phyloP scores from a whole-genome alignment of 1,139 yeast genomes.

The Debaryomycetaceae sp. region DNA sequence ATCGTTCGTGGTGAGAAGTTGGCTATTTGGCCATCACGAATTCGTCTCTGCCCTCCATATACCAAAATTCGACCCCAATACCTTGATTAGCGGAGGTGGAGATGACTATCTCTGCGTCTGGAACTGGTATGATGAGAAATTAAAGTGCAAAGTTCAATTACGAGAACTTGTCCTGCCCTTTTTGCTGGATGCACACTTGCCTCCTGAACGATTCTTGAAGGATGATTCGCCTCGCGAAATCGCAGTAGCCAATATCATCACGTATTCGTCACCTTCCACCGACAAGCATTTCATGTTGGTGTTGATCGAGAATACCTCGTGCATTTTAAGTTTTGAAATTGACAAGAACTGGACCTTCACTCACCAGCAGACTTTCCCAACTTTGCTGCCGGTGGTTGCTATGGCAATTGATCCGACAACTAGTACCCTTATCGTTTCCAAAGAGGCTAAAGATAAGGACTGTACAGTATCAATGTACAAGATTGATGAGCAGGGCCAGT shows the following conservation, averaged over 20 bases:
- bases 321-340: slow-evolving; percentile 33
- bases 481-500: slow-evolving; percentile 7
- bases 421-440: slow-evolving; percentile 30
- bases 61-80: slow-evolving; percentile 34
- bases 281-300: slow-evolving; percentile 27
- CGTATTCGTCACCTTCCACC: slow-evolving; percentile 10
- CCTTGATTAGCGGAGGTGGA: slow-evolving; percentile 81
- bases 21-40: slow-evolving; percentile 81
- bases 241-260: slow-evolving; percentile 38
- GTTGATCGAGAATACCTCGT: slow-evolving; percentile 47
- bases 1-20: slow-evolving; percentile 64
- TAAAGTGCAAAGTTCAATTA: slow-evolving; percentile 40
- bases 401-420: slow-evolving; percentile 10
- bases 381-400: slow-evolving; percentile 17
- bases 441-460: slow-evolving; percentile 30
- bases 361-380: slow-evolving; percentile 17
- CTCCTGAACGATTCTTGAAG: slow-evolving; percentile 56
- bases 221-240: slow-evolving; percentile 44
- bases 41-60: slow-evolving; percentile 58
- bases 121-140: slow-evolving; percentile 54
- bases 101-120: slow-evolving; percentile 68
- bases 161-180: slow-evolving; percentile 36
- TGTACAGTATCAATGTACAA: slow-evolving; percentile 17
- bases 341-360: slow-evolving; percentile 10
- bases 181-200: slow-evolving; percentile 47